Evolutionary conservation across 169 alveolate species (phyloP), one percentile per base, ranked within the genome.

Genomic region (Plasmodium fragile): DNA sequence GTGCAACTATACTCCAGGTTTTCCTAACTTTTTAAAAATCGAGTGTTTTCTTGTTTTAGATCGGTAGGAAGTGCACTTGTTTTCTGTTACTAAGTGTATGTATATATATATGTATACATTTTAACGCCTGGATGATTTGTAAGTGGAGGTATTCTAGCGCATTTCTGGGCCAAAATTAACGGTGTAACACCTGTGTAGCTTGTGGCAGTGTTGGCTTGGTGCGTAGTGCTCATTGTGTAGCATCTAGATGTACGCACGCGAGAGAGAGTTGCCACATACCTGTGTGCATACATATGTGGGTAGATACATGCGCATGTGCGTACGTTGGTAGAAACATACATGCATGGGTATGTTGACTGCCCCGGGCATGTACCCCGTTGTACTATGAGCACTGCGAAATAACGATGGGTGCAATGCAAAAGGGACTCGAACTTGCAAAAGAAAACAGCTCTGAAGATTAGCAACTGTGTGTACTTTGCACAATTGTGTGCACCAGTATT

Each of bases 221-320:
- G 75, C 3, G n/a, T 22, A 65, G 75, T 22, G 75, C 36, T 28
- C 75, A 65, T 65, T 65, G 8, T 65, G 75, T 65, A 65, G 30
- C 36, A 22, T 65, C 39, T 22, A 65, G 34, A 65, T 65, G 75
- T 65, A 65, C n/a, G 41, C 45, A 34, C 34, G 72, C n/a, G 34
- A 30, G 25, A 18, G 69, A 18, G 25, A 49, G 59, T 49, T 49
- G 59, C 7, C 16, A 49, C 59, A 49, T 49, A 13, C 59, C 59
- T 82, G 69, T 49, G 49, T 82, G 25, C 81, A 59, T 82, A 28
- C 45, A 65, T 52, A 65, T 82, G 30, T 82, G n/a, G 53, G 65
- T 80, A 49, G 36, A 6, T 80, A 34, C 16, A 30, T 80, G 49
- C 32, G 49, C 32, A 45, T 10, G 53, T 25, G 53, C 28, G 70